Evolutionary conservation across 2,329 filamentous ascomycete genomes (phyloP), one percentile per base, ranked within the genome.

Genomic region (Phialemoniopsis sp.): DNA sequence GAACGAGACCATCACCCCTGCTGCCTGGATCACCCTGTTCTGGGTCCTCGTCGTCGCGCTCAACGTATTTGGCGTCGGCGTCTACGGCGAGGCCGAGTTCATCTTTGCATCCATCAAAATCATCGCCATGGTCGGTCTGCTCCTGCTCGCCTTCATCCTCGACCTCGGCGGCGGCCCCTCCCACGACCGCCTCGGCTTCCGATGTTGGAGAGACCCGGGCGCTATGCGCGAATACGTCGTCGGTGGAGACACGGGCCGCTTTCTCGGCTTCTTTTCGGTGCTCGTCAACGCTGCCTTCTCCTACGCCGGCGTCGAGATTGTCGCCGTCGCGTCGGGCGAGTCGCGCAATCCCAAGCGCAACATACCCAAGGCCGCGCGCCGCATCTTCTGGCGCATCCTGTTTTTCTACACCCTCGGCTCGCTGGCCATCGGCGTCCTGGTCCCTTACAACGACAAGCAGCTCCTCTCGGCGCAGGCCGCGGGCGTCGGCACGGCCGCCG

Each of bases 351-450:
- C 31, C 8, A 8, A 16, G 8, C n/a, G 17, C 13, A 14, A 13
- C n/a, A 16, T 33, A 14, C 31, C 31, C 31, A 33, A 8, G 8
- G 52, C 56, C 2, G 74, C 73, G 0, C 67, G 72, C n/a, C 67
- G 73, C 8, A 80, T 76, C 55, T 78, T 82, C 57, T 80, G 72
- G 54, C 78, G 79, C 12, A 63, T 83, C n/a, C 59, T 80, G 13
- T 66, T 80, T 55, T 80, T 82, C 63, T 82, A 81, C 53, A 64
- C 82, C 38, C 58, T 73, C 6, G 68, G 66, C 3, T 71, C 78
- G 2, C 59, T 82, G 3, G 72, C 74, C n/a, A 81, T 82, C 37
- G 73, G 76, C 29, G 69, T 82, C 26, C 78, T 78, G 39, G 75
- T 73, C 45, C 75, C 75, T 0, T 78, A 68, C 21, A 60, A 78